phyloP scores from a whole-genome alignment of 1,284 basidiomycete species.

The Fomes fomentarius region DNA sequence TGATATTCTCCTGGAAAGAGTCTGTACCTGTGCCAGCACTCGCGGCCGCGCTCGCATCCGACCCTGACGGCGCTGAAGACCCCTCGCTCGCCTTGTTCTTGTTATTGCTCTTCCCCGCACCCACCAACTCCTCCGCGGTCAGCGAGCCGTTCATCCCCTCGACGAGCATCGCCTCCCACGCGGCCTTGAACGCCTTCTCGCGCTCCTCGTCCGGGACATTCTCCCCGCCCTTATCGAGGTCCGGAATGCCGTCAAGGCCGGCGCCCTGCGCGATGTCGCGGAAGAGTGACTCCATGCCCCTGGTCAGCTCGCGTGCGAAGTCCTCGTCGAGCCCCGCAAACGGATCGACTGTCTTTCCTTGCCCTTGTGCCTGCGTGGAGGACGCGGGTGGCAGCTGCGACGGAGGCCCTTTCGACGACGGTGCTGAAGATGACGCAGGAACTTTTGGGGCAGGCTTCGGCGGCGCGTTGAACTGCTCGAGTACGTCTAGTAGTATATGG shows the following conservation, averaged over 20 bases:
- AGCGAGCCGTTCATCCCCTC: conserved; percentile 64
- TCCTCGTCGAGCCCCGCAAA: conserved; percentile 45
- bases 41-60: conserved; percentile 11
- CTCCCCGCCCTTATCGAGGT: conserved; percentile 38
- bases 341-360: conserved; percentile 30
- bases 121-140: conserved; percentile 34
- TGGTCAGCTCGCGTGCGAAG: conserved; percentile 76
- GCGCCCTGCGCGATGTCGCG: conserved; percentile 52
- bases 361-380: conserved; percentile 16
- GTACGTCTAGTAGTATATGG: conserved; percentile 54
- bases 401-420: conserved; percentile 5
- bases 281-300: conserved; percentile 88
- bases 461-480: conserved; percentile 49
- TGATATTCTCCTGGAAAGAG: conserved; percentile 78
- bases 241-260: conserved; percentile 48
- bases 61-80: conserved; percentile 9
- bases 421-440: conserved; percentile 22
- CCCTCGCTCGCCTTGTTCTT: conserved; percentile 27
- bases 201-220: conserved; percentile 42
- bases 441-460: conserved; percentile 28
- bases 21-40: conserved; percentile 30
- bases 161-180: conserved; percentile 78
- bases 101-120: conserved; percentile 15
- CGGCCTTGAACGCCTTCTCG: conserved; percentile 57
- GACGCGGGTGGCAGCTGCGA: not conserved